Conservation (phyloP, 2,329 filamentous ascomycete species). For the Fusarium heterosporum region DNA sequence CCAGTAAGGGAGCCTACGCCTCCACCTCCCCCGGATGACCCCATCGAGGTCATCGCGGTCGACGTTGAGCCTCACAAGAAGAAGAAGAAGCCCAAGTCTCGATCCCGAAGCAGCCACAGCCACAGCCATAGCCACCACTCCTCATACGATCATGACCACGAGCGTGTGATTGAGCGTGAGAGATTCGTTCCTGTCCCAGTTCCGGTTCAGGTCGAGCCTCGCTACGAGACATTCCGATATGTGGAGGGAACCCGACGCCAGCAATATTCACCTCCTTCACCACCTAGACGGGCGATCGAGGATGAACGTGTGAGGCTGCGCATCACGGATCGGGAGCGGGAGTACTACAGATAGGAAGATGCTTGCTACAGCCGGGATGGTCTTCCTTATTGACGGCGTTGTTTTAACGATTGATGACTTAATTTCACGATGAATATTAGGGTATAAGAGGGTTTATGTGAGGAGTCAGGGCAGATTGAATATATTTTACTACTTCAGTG, state of each 20-base stretch:
- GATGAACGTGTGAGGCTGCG: constrained; percentile 47
- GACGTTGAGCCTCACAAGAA: constrained; percentile 51
- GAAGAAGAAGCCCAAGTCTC: constrained; percentile 48
- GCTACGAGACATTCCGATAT: constrained; percentile 64
- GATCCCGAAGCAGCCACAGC: constrained; percentile 49
- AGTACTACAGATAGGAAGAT: constrained; percentile 46
- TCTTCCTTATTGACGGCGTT: constrained; percentile 19
- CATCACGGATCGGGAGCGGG: constrained; percentile 52
- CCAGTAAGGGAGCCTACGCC: constrained; percentile 43
- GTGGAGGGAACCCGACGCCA: constrained; percentile 61
- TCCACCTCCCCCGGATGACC: constrained; percentile 46
- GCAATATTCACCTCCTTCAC: constrained; percentile 48
- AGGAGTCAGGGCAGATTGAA: constrained; percentile 34
- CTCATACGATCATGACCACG: constrained; percentile 52
- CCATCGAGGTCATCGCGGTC: constrained; percentile 56
- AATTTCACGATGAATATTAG: constrained; percentile 10
- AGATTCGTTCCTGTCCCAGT: constrained; percentile 59
- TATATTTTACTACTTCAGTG: background rate
- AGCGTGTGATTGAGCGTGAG: constrained; percentile 66
- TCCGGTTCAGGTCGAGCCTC: constrained; percentile 54
- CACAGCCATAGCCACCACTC: constrained; percentile 47
- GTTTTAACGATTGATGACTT: constrained; percentile 43
- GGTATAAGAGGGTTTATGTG: constrained; percentile 10
- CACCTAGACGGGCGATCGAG: constrained; percentile 50
- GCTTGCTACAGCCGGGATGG: background rate